Evolutionary conservation across 2,329 filamentous ascomycete genomes (phyloP).

Genomic region (Trichoderma arundinaceum): DNA sequence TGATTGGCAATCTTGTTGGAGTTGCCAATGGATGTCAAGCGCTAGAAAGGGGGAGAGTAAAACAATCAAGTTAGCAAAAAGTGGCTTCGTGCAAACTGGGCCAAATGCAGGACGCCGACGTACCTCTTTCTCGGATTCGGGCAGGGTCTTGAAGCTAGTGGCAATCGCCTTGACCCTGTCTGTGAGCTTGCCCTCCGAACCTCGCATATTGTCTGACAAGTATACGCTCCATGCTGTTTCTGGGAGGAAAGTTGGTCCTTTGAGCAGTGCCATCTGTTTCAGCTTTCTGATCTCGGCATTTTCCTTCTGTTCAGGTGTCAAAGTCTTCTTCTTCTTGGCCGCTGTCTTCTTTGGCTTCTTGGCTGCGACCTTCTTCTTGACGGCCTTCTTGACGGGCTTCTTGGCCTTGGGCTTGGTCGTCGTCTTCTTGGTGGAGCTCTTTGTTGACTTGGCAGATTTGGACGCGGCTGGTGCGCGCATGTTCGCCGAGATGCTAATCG

Average conservation of each 20-base stretch:
- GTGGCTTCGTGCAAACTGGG: no score
- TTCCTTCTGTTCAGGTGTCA: conserved; percentile 49
- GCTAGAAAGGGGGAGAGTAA: conserved; percentile 31
- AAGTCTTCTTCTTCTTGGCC: conserved; percentile 44
- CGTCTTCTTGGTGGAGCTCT: conserved; percentile 37
- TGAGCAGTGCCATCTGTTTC: conserved; percentile 50
- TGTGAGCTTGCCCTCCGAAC: conserved; percentile 30
- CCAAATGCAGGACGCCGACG: conserved; percentile 31
- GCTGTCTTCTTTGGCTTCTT: conserved; percentile 41
- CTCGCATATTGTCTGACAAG: conserved; percentile 41
- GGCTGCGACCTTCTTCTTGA: conserved; percentile 36
- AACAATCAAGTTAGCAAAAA: conserved; percentile 15
- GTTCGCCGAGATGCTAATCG: conserved; percentile 43
- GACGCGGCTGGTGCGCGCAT: conserved; percentile 39
- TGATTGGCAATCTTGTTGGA: conserved; percentile 52
- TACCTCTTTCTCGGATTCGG: conserved; percentile 53
- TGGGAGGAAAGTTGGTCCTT: conserved; percentile 46
- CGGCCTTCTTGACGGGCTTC: conserved; percentile 37
- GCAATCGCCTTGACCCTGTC: conserved; percentile 40
- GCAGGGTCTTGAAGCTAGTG: conserved; percentile 48
- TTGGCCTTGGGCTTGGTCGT: conserved; percentile 35
- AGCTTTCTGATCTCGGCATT: conserved; percentile 45
- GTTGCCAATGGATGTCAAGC: conserved; percentile 42
- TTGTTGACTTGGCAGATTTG: conserved; percentile 31
- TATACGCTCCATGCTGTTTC: conserved; percentile 48